Evolutionary conservation across 2,329 filamentous ascomycete species (phyloP).

Genomic region (Penicillium paneum): DNA sequence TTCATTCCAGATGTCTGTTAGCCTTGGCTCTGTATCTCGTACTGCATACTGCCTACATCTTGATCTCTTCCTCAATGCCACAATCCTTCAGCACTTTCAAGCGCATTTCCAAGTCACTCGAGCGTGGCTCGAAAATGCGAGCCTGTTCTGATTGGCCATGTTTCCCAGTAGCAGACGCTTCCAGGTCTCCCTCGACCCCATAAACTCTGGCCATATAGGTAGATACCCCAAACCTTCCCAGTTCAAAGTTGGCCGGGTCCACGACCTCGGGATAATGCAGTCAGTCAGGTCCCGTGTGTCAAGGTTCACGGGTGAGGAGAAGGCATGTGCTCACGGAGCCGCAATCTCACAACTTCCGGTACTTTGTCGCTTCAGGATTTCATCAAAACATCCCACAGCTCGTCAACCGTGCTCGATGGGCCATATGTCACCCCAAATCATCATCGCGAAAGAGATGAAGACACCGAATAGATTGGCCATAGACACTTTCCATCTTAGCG

Average conservation of each 20-base stretch:
- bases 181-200: constrained; percentile 7
- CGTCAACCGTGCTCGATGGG: constrained; percentile 11
- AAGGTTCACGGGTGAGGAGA: constrained; percentile 34
- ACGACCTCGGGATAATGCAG: constrained; percentile 40
- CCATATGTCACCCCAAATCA: neutral
- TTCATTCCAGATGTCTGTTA: neutral
- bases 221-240: constrained; percentile 41
- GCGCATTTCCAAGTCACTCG: neutral
- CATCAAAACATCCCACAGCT: constrained; percentile 12
- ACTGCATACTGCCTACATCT: neutral
- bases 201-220: constrained; percentile 41
- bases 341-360: constrained; percentile 5
- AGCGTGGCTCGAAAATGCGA: neutral
- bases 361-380: constrained; percentile 5
- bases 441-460: constrained; percentile 10
- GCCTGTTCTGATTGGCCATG: constrained; percentile 14
- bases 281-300: constrained; percentile 39
- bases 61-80: neutral
- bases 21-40: neutral
- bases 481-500: constrained; percentile 13
- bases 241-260: constrained; percentile 24
- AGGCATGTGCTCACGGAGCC: constrained; percentile 17
- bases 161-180: constrained; percentile 14
- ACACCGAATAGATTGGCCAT: constrained; percentile 10
- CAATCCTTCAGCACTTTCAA: neutral